Conservation (phyloP, 148 eudicot species). For the Dianthus caryophyllus region DNA sequence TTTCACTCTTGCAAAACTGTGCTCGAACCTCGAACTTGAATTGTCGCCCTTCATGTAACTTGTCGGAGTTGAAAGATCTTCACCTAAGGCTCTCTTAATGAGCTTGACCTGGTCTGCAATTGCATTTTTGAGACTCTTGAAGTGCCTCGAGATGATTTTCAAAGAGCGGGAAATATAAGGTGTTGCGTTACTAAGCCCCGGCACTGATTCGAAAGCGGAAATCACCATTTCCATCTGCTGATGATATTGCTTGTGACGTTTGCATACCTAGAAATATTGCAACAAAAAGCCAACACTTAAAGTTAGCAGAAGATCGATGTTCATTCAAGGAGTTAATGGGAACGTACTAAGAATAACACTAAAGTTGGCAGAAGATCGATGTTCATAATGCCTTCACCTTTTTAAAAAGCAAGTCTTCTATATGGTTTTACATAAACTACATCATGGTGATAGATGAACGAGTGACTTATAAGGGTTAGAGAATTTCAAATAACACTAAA, state of each 20-base stretch:
- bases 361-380: no score
- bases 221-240: constrained; percentile 75
- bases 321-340: no score
- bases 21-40: constrained; percentile 35
- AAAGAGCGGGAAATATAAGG: constrained; percentile 64
- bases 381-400: no score
- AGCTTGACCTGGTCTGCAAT: constrained; percentile 61
- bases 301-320: background rate
- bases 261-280: constrained; percentile 41
- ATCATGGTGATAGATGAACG: no score
- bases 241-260: constrained; percentile 72
- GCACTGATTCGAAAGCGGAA: constrained; percentile 75
- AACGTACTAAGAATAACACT: no score
- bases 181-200: constrained; percentile 68
- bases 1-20: constrained; percentile 36
- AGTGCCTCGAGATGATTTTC: constrained; percentile 65
- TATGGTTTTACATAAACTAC: no score
- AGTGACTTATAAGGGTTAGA: no score
- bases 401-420: no score
- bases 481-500: no score
- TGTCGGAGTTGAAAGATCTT: constrained; percentile 29
- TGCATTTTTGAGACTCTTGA: constrained; percentile 55
- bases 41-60: constrained; percentile 26
- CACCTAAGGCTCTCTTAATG: constrained; percentile 37
- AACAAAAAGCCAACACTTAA: background rate